Evolutionary conservation across 192 early-diverging fungal genomes (phyloP).

Genomic region (Backusella tuberculispora): DNA sequence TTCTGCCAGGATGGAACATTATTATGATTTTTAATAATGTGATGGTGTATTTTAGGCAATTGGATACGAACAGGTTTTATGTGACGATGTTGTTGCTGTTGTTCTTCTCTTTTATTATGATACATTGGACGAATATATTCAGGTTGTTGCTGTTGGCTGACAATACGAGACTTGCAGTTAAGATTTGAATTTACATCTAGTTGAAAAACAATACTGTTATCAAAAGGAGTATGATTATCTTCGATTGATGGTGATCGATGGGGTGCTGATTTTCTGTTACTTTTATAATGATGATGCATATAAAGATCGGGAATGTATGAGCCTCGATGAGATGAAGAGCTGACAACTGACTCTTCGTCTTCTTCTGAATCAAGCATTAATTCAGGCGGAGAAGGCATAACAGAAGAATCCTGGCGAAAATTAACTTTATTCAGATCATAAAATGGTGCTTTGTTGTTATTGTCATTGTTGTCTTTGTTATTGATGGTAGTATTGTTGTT

Average conservation of each 20-base stretch:
- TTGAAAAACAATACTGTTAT: conserved; percentile 36
- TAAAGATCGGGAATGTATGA: conserved; percentile 8
- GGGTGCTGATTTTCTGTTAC: conserved; percentile 32
- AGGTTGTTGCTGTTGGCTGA: background rate
- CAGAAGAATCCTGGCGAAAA: conserved; percentile 5
- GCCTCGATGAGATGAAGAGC: background rate
- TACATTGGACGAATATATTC: no score
- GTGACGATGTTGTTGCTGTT: conserved; percentile 21
- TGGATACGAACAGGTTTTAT: conserved; percentile 22
- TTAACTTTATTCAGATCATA: conserved; percentile 7
- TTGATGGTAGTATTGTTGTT: background rate
- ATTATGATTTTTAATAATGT: background rate
- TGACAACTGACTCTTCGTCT: conserved; percentile 29
- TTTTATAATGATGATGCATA: background rate
- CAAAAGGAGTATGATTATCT: conserved; percentile 19
- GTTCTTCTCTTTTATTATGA: conserved; percentile 13
- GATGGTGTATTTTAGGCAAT: conserved; percentile 14
- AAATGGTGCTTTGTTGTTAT: background rate
- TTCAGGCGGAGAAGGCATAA: conserved; percentile 34
- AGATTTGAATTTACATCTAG: conserved; percentile 23
- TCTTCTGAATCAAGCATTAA: conserved; percentile 37
- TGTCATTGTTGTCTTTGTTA: background rate
- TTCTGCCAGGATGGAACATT: background rate
- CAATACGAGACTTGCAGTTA: conserved; percentile 2
- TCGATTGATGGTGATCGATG: conserved; percentile 35